phyloP scores from a whole-genome alignment of 768 basidiomycete species.

The Scleroderma citrinum region DNA sequence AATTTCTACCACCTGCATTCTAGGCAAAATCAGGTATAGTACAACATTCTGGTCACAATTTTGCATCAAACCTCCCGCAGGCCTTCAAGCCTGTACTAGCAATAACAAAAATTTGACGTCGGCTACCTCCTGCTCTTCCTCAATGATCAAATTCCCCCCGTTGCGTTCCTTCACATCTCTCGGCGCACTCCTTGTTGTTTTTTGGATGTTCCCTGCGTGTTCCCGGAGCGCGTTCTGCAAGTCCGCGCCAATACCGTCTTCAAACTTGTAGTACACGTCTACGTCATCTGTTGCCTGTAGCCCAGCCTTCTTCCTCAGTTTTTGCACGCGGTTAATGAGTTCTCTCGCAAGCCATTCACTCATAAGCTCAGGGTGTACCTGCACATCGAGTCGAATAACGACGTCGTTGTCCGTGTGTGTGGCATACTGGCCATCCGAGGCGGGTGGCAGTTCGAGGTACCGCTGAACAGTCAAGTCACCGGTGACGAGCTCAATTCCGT shows the following conservation, averaged over 20 bases:
- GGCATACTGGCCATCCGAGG: slow-evolving; percentile 57
- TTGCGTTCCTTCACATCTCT: slow-evolving; percentile 49
- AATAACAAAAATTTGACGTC: slow-evolving; percentile 73
- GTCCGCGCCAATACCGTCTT: slow-evolving; percentile 59
- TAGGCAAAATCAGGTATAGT: slow-evolving; percentile 18
- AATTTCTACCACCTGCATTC: not conserved
- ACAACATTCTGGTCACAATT: slow-evolving; percentile 3
- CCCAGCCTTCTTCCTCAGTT: slow-evolving; percentile 91
- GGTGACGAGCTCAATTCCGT: slow-evolving; percentile 81
- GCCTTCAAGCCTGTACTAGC: slow-evolving; percentile 40
- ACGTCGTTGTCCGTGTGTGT: slow-evolving; percentile 94
- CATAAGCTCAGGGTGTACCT: slow-evolving; percentile 80
- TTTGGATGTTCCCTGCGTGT: slow-evolving; percentile 63
- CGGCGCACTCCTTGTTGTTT: slow-evolving; percentile 71
- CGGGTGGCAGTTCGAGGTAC: slow-evolving; percentile 74
- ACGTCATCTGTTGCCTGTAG: slow-evolving; percentile 94
- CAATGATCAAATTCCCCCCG: slow-evolving; percentile 51
- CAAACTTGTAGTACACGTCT: slow-evolving; percentile 78
- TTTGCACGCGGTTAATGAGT: slow-evolving; percentile 89
- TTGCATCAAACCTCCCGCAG: not conserved
- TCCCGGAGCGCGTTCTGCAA: slow-evolving; percentile 57
- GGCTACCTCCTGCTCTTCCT: slow-evolving; percentile 84
- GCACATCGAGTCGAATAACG: slow-evolving; percentile 87
- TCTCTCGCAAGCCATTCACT: slow-evolving; percentile 87
- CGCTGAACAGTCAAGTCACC: slow-evolving; percentile 93